Base-by-base conservation (phyloP, 129 eudicot genomes). In the Tagetes patula region DNA sequence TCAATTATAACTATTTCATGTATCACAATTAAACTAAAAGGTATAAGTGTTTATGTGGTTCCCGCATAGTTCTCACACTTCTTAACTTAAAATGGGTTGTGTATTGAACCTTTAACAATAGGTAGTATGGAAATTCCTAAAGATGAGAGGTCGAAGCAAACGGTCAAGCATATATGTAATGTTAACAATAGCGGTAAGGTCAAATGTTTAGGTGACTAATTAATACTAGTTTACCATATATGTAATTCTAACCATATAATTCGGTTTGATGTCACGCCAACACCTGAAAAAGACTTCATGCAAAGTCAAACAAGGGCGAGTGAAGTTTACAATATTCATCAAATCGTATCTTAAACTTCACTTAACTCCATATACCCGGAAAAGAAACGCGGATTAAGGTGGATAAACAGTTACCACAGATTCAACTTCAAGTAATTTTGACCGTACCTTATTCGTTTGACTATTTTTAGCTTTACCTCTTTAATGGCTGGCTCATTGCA, bases 401-500 rank as follows among this genome's bases (percentile, higher is more conserved):
- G 20, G 41, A 40, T 59, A 59, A 59, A 65, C n/a, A 5, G 62
- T 8, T 10, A 0, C 42, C 13, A 34, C 43, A 61, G 12, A 42
- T 72, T 60, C 40, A n/a, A 39, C 43, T 71, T 7, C 5, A 39
- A 30, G 66, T 46, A 58, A 32, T 7, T 31, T 11, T 60, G 3
- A 60, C 43, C 30, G 41, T 72, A 56, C 76, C 45, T 58, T 34
- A 32, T 56, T 8, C 34, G 53, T 39, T 71, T 71, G 65, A 31
- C 50, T 31, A 11, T 11, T 27, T 33, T 32, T 72, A 43, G 48
- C 67, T 31, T 56, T 71, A 71, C 75, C 75, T 55, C 53, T 39
- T 39, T 70, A 53, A 54, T n/a, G 52, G 14, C 50, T n/a, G 43
- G 39, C 53, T 41, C 53, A 45, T 27, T 2, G 66, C 66, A 61